Base-by-base conservation (phyloP, 257 asterid genomes). In the Nyctanthes arbortristis region DNA sequence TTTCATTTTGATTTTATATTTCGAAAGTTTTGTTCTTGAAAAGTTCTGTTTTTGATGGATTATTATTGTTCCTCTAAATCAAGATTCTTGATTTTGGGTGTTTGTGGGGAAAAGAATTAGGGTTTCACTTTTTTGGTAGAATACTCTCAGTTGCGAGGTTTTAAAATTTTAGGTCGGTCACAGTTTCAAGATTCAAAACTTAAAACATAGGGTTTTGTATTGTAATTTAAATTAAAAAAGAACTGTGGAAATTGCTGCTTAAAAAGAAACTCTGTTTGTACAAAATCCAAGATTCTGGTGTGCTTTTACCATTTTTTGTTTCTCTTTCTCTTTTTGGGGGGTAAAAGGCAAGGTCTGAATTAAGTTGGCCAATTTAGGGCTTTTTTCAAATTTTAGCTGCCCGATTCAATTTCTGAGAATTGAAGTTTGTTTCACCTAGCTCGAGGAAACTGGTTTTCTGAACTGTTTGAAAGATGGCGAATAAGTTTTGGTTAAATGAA, bases 401-500 rank as follows among this genome's bases (percentile, higher is more conserved):
- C 16, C 20, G 30, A 4, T 60, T n/a, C n/a, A n/a, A n/a, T n/a
- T n/a, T n/a, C n/a, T n/a, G n/a, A n/a, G n/a, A n/a, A n/a, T n/a
- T n/a, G n/a, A n/a, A n/a, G n/a, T n/a, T 31, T 60, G n/a, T 32
- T 12, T 7, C 40, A 29, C 20, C 18, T 2, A 14, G 14, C 54
- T 43, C n/a, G 49, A 14, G 49, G 18, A 52, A 35, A 32, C 28
- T 36, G 18, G 49, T 40, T 40, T 40, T 40, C 49, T 14, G 18
- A 40, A 40, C 18, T 40, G 49, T 61, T 35, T 61, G 61, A 66
- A 68, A 61, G 57, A 93, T 91, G 96, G 91, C 87, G 61, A 84
- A 76, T 67, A 87, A 78, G 52, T 76, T 86, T 61, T 84, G 93
- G 91, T 63, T 82, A 69, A 78, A 76, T 58, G 92, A 79, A 61